A percentile compares a stretch with the other conserved stretches of the same genome.
Conservation (phyloP, 768 basidiomycete species). For the Mycena olivaceomarginata region DNA sequence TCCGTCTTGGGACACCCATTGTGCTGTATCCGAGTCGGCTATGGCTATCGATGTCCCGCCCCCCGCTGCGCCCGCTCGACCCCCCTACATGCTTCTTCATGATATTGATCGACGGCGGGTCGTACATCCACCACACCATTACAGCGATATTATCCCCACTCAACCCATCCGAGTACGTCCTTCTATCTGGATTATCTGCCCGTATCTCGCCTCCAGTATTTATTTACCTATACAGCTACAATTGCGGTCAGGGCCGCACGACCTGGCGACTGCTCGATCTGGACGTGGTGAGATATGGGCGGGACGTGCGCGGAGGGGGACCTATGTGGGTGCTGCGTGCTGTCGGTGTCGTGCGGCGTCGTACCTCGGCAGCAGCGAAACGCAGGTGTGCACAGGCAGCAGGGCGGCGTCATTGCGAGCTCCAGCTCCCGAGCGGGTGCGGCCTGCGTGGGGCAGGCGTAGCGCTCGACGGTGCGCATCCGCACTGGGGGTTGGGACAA, state of each 20-base stretch:
- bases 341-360: slow-evolving; percentile 5
- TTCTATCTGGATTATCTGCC: background rate
- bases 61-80: background rate
- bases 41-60: background rate
- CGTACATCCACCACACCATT: background rate
- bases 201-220: background rate
- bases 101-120: background rate
- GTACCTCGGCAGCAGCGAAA: too few species aligned
- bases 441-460: background rate
- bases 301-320: slow-evolving; percentile 10
- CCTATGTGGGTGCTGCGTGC: slow-evolving; percentile 1
- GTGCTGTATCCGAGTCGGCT: background rate
- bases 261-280: background rate
- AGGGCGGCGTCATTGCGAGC: slow-evolving; percentile 5
- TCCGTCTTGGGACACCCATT: slow-evolving; percentile 9
- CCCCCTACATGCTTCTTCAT: background rate
- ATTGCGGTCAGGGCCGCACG: background rate
- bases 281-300: background rate
- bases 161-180: slow-evolving; percentile 1
- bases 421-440: background rate
- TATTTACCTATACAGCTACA: slow-evolving; percentile 3
- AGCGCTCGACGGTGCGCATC: slow-evolving; percentile 13
- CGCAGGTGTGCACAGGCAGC: background rate
- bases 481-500: slow-evolving; percentile 2
- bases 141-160: background rate